Percentiles rank a stretch among this genome's conserved stretches.
Evolutionary conservation across 495 filamentous ascomycete species (phyloP).

Genomic region (Penicillium odoratum): DNA sequence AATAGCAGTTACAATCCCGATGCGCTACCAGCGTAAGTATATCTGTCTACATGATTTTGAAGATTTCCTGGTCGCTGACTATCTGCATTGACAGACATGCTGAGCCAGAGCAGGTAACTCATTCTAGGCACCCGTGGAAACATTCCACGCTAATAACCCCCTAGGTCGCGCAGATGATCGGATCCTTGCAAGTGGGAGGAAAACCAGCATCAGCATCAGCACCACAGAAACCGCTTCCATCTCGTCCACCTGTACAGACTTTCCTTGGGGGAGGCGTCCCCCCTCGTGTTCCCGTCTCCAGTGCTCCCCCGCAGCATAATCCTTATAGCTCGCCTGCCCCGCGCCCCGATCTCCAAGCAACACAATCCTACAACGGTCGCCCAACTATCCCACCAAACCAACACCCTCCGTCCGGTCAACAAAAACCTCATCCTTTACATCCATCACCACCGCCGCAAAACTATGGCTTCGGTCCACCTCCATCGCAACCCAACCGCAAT

Average conservation of each 20-base stretch:
- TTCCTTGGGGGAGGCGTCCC: constrained; percentile 28
- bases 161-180: constrained; percentile 57
- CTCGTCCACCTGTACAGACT: constrained; percentile 29
- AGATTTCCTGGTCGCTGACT: constrained; percentile 15
- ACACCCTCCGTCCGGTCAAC: constrained; percentile 25
- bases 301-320: constrained; percentile 28
- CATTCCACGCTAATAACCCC: constrained; percentile 6
- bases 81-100: constrained; percentile 65
- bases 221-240: constrained; percentile 27
- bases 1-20: constrained; percentile 93
- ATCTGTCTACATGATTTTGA: neutral
- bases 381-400: constrained; percentile 11
- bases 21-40: constrained; percentile 86
- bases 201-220: constrained; percentile 7
- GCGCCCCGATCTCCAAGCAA: constrained; percentile 33
- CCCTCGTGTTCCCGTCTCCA: constrained; percentile 33
- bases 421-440: constrained; percentile 45
- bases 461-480: constrained; percentile 60
- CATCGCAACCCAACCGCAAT: constrained; percentile 44
- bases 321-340: constrained; percentile 26
- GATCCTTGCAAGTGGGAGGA: constrained; percentile 36
- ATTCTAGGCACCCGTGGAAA: neutral
- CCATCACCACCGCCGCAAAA: constrained; percentile 58
- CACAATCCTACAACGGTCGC: constrained; percentile 31
- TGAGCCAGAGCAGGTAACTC: constrained; percentile 83